Evolutionary conservation across 257 asterid species (phyloP), one percentile per base, ranked within the genome.

Genomic region (Ilex aquifolium): DNA sequence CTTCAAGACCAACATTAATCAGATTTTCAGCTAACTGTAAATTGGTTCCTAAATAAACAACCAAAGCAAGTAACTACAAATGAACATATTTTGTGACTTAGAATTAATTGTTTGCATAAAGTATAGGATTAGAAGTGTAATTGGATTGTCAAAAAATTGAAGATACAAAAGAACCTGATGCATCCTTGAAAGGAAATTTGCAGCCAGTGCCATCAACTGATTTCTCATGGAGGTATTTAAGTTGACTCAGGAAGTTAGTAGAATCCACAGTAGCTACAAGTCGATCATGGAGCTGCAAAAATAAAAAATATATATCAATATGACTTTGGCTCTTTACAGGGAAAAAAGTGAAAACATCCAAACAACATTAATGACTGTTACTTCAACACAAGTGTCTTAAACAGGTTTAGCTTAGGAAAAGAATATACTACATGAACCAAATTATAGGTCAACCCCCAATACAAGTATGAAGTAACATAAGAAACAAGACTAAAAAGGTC

Each of bases 221-320:
- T 60, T 76, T 76, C 50, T 76, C 65, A 64, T 73, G 77, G 51
- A 70, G 77, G 54, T 72, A 74, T 50, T 73, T 88, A 44, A 91
- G 87, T 67, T 85, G 83, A 71, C 82, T 71, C 74, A 80, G 61
- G 74, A 91, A 88, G 40, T 65, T 76, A 27, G 71, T 79, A 0
- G 96, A 88, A 64, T 76, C 71, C 50, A 88, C 91, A 62, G 90
- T 71, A 59, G 79, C 74, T 53, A 80, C 8, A 62, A 86, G 82
- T 66, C 90, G 86, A 62, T 74, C 82, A 54, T 84, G 87, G 66
- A 91, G 91, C 98, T 90, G 80, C 73, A 72, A 68, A 21, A 59
- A 58, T 46, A 46, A 46, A 21, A 46, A 46, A 10, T 14, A 46
- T 5, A 14, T 46, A 46, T 46, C 52, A 6, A 21, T 46, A 5